Percentiles rank a stretch among this genome's conserved stretches.
Conservation (phyloP, 2,329 filamentous ascomycete species). For the Coleophoma cylindrospora region DNA sequence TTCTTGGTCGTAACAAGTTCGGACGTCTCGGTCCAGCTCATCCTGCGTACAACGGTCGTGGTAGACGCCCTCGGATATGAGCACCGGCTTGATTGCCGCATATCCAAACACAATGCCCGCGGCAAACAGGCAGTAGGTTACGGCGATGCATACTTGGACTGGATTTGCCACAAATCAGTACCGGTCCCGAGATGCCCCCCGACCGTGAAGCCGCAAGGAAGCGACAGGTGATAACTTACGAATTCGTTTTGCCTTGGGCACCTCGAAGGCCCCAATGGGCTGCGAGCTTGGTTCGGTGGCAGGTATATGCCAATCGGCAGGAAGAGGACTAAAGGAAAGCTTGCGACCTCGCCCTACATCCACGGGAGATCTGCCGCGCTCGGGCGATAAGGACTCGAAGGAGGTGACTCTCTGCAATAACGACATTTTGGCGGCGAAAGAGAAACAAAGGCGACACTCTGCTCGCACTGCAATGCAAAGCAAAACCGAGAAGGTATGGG, state of each 20-base stretch:
- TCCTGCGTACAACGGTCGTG: conserved; percentile 53
- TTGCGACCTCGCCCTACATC: conserved; percentile 14
- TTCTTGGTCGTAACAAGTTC: conserved; percentile 54
- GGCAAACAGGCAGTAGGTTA: conserved; percentile 70
- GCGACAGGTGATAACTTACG: conserved; percentile 13
- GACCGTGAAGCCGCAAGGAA: background rate
- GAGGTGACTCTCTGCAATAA: conserved; percentile 20
- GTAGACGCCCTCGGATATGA: conserved; percentile 71
- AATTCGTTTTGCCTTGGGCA: conserved; percentile 28
- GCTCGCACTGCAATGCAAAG: too few species aligned
- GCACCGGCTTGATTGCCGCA: conserved; percentile 76
- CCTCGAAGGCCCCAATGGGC: conserved; percentile 31
- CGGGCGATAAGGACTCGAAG: conserved; percentile 17
- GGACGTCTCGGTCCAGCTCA: conserved; percentile 41
- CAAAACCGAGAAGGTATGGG: too few species aligned
- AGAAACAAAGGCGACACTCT: too few species aligned
- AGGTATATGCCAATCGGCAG: conserved; percentile 14
- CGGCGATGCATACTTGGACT: conserved; percentile 67
- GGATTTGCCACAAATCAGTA: background rate
- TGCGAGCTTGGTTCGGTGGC: conserved; percentile 6
- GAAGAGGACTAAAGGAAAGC: conserved; percentile 20
- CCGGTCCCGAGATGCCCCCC: too few species aligned
- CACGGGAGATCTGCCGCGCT: conserved; percentile 14
- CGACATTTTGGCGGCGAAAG: conserved; percentile 10
- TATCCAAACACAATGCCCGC: conserved; percentile 82